Base-by-base conservation (phyloP, 306 rosid species). In the Acacia crassicarpa region DNA sequence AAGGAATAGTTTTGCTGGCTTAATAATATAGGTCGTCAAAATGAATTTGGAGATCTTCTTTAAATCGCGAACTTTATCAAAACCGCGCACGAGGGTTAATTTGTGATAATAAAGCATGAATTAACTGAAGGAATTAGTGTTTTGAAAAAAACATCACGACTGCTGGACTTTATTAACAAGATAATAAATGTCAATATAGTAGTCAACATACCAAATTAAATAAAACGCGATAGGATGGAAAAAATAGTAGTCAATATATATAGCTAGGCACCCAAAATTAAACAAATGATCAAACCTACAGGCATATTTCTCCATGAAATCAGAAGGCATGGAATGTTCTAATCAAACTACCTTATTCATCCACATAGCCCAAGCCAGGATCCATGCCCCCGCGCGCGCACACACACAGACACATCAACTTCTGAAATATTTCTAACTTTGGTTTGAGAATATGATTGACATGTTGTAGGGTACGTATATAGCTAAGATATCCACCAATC, bases 401-500 rank as follows among this genome's bases (percentile, higher is more conserved):
- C 9, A 54, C 3, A 19, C 27, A 9, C 59, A 53, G 11, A 53
- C 4, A 9, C 9, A 20, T 8, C 22, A 66, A 44, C 71, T 66
- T 45, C 9, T 66, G 17, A 78, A 78, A 22, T 58, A 58, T 35
- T 22, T 70, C 17, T 43, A 43, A 53, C 40, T 44, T 69, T 51
- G 22, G 77, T 59, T 70, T 12, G 67, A n/a, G n/a, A n/a, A n/a
- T 41, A 51, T 9, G 59, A 74, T 48, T 56, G 78, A 46, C 51
- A 66, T 35, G 61, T 44, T 43, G 17, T 8, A 62, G 10, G 54
- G 17, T 61, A 74, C 25, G 32, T 30, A 30, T 30, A 74, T 61
- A 49, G 78, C 72, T 62, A 56, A 74, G 65, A 65, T 80, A 65
- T 80, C 83, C 79, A 82, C 87, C 88, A 51, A 53, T 85, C 43